A percentile compares a stretch with the other conserved stretches of the same genome.
These are phyloP conservation scores for Capronia coronata DNA, from an alignment of 2,329 filamentous ascomycete species.

Conservation along the genomic window DNA sequence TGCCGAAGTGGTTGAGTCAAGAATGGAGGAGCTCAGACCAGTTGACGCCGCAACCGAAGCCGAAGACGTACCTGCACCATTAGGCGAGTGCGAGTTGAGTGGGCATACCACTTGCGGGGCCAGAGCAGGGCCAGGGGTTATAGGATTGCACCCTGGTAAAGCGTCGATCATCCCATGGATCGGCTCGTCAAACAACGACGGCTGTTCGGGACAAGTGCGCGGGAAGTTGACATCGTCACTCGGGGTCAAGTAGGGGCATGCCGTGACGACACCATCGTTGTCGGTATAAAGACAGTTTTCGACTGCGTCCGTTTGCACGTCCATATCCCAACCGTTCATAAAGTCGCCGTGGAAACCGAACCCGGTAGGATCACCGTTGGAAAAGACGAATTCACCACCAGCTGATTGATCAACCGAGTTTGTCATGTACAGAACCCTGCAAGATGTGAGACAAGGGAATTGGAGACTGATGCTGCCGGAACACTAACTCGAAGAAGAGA, in stretches of 20 bases:
- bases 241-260: slow-evolving; percentile 48
- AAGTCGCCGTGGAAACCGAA: slow-evolving; percentile 58
- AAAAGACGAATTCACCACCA: slow-evolving; percentile 52
- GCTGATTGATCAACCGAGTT: slow-evolving; percentile 38
- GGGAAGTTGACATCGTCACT: slow-evolving; percentile 49
- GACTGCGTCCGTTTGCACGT: slow-evolving; percentile 59
- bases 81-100: slow-evolving; percentile 1
- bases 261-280: slow-evolving; percentile 53
- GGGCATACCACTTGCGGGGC: slow-evolving; percentile 18
- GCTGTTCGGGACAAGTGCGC: slow-evolving; percentile 46
- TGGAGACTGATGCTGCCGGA: not conserved
- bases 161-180: slow-evolving; percentile 23
- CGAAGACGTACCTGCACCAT: slow-evolving; percentile 3
- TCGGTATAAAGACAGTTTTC: slow-evolving; percentile 55
- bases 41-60: slow-evolving; percentile 2
- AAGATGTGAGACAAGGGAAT: slow-evolving; percentile 29
- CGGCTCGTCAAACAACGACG: slow-evolving; percentile 35
- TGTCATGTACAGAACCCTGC: slow-evolving; percentile 48
- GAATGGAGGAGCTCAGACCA: not conserved
- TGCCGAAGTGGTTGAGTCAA: not conserved
- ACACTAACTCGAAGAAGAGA: slow-evolving; percentile 66
- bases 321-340: slow-evolving; percentile 64
- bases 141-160: slow-evolving; percentile 30
- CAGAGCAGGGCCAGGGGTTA: slow-evolving; percentile 33
- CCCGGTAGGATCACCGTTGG: slow-evolving; percentile 46